Evolutionary conservation across 106 monocot species (phyloP).

Genomic region (Dendrobium chrysotoxum): DNA sequence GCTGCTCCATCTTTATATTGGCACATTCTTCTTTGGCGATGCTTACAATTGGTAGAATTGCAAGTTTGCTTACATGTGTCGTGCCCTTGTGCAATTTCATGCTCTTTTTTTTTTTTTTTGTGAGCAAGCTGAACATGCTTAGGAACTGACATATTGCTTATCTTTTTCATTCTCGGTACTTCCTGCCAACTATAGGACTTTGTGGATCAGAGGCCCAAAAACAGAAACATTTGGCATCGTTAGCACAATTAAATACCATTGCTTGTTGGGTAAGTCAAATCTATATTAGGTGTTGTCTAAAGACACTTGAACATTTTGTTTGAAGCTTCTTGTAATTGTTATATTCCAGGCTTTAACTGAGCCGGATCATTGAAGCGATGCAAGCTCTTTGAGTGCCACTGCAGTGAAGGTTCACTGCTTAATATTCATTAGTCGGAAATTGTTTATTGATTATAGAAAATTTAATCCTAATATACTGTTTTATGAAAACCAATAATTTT

Average conservation of each 20-base stretch:
- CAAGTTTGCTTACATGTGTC: neutral
- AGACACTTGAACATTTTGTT: neutral
- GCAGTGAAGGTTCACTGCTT: conserved; percentile 87
- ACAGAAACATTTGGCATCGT: conserved; percentile 55
- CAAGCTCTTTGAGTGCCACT: conserved; percentile 70
- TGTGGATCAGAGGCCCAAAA: conserved; percentile 84
- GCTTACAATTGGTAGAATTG: conserved; percentile 74
- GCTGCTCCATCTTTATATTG: conserved; percentile 82
- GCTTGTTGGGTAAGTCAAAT: conserved; percentile 58
- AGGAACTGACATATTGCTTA: neutral
- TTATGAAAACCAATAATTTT: no score
- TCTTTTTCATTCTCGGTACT: neutral
- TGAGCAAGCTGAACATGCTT: neutral
- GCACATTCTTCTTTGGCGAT: conserved; percentile 95
- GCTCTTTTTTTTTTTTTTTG: neutral
- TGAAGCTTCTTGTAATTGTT: neutral
- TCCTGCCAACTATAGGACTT: conserved; percentile 39
- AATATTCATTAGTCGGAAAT: conserved; percentile 28
- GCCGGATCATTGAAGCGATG: conserved; percentile 89
- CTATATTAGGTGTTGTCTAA: neutral
- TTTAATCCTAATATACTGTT: no score
- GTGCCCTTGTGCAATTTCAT: neutral
- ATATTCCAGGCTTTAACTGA: conserved; percentile 61
- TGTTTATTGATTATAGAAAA: neutral
- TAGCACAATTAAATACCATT: conserved; percentile 52